Percentiles rank a stretch among this genome's conserved stretches.
Conservation (phyloP, 148 eudicot species). For the Beta vulgaris region DNA sequence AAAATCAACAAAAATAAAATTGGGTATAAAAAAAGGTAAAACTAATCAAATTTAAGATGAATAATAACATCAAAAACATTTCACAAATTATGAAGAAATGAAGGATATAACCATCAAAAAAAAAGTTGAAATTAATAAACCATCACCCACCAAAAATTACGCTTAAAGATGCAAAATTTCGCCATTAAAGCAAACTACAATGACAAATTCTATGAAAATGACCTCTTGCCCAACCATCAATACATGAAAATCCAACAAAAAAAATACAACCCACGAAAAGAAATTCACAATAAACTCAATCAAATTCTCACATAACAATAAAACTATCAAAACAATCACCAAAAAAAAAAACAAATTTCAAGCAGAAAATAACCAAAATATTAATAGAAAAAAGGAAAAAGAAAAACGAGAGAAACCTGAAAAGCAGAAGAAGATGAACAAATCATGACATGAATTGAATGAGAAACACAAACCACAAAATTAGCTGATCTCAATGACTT, state of each 20-base stretch:
- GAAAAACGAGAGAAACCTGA: constrained; percentile 13
- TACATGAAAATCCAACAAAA: constrained; percentile 10
- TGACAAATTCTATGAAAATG: constrained; percentile 13
- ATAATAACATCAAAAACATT: constrained; percentile 11
- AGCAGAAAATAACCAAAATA: background rate
- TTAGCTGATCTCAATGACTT: constrained; percentile 13
- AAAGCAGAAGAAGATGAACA: constrained; percentile 22
- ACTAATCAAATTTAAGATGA: background rate
- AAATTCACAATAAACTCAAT: background rate
- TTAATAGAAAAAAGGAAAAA: background rate
- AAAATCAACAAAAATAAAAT: background rate
- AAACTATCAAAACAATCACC: background rate
- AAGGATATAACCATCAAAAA: constrained; percentile 3
- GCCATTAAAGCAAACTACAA: constrained; percentile 14
- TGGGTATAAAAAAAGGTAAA: background rate
- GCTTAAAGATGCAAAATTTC: constrained; percentile 11
- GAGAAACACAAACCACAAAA: constrained; percentile 5
- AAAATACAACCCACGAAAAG: background rate
- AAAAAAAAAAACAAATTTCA: background rate
- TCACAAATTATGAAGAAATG: background rate
- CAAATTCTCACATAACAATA: background rate
- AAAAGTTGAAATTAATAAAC: background rate
- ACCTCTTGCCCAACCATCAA: background rate
- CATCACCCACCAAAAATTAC: constrained; percentile 15
- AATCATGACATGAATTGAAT: background rate